Conservation (phyloP, 306 rosid species). For the Cicer yamashitae region DNA sequence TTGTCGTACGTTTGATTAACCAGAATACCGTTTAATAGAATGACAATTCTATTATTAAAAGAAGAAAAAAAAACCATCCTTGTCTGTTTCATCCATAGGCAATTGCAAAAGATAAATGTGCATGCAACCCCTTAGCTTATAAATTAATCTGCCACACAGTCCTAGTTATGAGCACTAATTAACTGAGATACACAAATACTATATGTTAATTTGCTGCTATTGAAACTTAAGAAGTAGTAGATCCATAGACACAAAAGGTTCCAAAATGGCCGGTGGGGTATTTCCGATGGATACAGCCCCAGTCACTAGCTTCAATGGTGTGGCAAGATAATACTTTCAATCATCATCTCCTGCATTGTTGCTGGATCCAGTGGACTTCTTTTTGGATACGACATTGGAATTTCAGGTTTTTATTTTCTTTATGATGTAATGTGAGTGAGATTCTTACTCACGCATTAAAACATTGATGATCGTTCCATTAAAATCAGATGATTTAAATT, state of each 20-base stretch:
- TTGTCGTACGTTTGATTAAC: neutral
- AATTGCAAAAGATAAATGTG: neutral
- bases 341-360: constrained; percentile 67
- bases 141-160: neutral
- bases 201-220: no score
- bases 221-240: no score
- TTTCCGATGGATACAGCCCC: constrained; percentile 48
- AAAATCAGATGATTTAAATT: no score
- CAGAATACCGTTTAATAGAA: neutral
- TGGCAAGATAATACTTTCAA: constrained; percentile 61
- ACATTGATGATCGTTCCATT: no score
- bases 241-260: neutral
- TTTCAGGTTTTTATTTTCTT: constrained; percentile 56
- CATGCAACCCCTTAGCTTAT: neutral
- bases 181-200: neutral
- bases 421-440: no score
- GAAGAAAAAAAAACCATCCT: no score
- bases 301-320: constrained; percentile 26
- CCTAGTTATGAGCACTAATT: neutral
- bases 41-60: neutral
- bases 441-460: no score
- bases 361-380: constrained; percentile 78
- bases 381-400: constrained; percentile 72
- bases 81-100: neutral
- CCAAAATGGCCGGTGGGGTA: constrained; percentile 61